Percentiles rank a stretch among this genome's conserved stretches.
phyloP scores from a whole-genome alignment of 495 filamentous ascomycete genomes.

The Podospora appendiculata region DNA sequence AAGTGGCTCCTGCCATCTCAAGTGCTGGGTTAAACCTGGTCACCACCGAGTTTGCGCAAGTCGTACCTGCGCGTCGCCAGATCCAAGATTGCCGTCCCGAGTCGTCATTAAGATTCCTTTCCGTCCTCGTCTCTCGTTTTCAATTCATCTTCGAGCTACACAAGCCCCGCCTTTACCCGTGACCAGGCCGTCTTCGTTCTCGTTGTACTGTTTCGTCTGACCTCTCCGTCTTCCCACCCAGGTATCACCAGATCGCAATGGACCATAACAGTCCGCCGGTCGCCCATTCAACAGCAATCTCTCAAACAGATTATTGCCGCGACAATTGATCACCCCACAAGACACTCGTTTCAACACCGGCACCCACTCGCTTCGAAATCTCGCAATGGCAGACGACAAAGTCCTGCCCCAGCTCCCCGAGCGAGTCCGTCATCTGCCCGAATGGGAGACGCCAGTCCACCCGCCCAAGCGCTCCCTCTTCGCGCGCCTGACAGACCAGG shows the following conservation, averaged over 20 bases:
- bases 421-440: slow-evolving; percentile 21
- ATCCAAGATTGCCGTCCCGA: too few species aligned
- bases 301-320: neutral
- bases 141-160: neutral
- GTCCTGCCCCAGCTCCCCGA: neutral
- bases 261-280: neutral
- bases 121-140: neutral
- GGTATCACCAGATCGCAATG: neutral
- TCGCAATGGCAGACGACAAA: neutral
- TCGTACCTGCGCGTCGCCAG: too few species aligned
- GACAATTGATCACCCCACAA: neutral
- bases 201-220: neutral
- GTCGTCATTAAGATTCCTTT: too few species aligned
- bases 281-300: neutral
- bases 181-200: neutral
- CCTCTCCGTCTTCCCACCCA: neutral
- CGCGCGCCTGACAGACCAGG: neutral
- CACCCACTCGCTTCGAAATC: neutral
- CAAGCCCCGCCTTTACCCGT: neutral
- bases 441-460: slow-evolving; percentile 30
- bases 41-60: too few species aligned
- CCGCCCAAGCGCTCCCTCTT: slow-evolving; percentile 23
- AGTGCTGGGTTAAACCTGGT: too few species aligned
- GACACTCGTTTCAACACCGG: neutral
- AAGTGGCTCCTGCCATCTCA: too few species aligned